Percentiles rank a stretch among this genome's conserved stretches.
Evolutionary conservation across 73 alveolate genomes (phyloP).

Genomic region (Durusdinium trenchii): DNA sequence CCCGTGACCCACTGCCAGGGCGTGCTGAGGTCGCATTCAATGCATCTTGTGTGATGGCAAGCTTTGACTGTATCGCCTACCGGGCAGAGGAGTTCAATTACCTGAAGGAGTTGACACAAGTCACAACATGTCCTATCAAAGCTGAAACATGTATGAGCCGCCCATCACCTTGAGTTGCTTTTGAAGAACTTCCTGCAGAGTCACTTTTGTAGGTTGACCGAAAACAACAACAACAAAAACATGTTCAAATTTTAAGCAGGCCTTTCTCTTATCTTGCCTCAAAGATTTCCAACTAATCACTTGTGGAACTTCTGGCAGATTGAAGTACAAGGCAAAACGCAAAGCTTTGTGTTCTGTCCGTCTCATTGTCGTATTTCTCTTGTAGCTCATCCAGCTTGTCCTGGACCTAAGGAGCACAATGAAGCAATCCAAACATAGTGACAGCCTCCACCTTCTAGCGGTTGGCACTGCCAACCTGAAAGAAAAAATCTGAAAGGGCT

Average conservation of each 20-base stretch:
- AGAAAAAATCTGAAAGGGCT: neutral
- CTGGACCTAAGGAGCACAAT: slow-evolving; percentile 35
- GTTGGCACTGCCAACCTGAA: too few relatives aligned
- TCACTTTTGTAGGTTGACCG: too few relatives aligned
- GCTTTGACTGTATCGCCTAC: slow-evolving; percentile 71
- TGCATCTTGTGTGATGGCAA: slow-evolving; percentile 82
- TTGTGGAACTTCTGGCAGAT: neutral
- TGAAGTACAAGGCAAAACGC: neutral
- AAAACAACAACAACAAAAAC: too few relatives aligned
- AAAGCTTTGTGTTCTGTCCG: slow-evolving; percentile 17
- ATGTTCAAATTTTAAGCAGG: too few relatives aligned
- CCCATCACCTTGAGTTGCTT: slow-evolving; percentile 75
- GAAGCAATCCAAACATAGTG: too few relatives aligned
- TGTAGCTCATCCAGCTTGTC: slow-evolving; percentile 71
- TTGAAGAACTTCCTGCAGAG: slow-evolving; percentile 50
- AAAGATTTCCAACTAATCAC: too few relatives aligned
- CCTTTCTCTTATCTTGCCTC: too few relatives aligned
- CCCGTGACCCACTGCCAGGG: slow-evolving; percentile 69
- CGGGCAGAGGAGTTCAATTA: neutral
- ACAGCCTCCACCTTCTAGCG: too few relatives aligned
- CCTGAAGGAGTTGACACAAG: neutral
- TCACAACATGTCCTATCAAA: neutral
- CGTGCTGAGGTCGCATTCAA: slow-evolving; percentile 57
- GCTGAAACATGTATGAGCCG: neutral
- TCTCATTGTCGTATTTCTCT: slow-evolving; percentile 77